Evolutionary conservation across 2,329 filamentous ascomycete species (phyloP).

Genomic region (Teratosphaeria viscida): DNA sequence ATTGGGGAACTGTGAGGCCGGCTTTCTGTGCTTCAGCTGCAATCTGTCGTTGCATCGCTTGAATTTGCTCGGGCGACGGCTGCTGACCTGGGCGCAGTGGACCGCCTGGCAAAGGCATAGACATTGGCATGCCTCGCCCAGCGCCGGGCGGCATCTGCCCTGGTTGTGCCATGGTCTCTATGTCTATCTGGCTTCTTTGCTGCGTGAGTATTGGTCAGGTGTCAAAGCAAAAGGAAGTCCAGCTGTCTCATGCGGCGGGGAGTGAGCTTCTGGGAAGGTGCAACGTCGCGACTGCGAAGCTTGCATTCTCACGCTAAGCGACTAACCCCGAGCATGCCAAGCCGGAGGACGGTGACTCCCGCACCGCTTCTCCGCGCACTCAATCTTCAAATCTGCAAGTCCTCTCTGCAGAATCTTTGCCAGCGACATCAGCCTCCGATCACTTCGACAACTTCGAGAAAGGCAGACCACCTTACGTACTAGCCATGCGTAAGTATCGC

Average conservation of each 20-base stretch:
- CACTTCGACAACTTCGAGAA: conserved; percentile 27
- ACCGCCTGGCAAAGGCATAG: conserved; percentile 1
- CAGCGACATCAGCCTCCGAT: conserved; percentile 1
- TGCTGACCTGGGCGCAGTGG: conserved; percentile 33
- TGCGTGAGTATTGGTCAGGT: neutral
- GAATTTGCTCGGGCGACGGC: conserved; percentile 76
- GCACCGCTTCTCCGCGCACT: neutral
- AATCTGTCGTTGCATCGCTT: conserved; percentile 71
- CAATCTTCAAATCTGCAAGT: neutral
- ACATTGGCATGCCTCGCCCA: neutral
- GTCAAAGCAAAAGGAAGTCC: neutral
- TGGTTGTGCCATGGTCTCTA: conserved; percentile 10
- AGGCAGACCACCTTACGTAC: conserved; percentile 59
- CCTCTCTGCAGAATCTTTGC: neutral
- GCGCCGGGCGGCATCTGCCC: neutral
- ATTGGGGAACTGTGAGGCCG: conserved; percentile 76
- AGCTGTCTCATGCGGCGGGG: neutral
- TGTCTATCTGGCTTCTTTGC: neutral
- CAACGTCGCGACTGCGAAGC: neutral
- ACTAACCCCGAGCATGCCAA: neutral
- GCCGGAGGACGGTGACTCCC: neutral
- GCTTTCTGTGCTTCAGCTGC: conserved; percentile 72
- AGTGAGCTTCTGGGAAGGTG: neutral
- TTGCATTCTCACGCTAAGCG: neutral
- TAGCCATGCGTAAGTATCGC: conserved; percentile 66